Evolutionary conservation across 2,329 filamentous ascomycete genomes (phyloP), one percentile per base, ranked within the genome.

Genomic region (Cytospora schulzeri): DNA sequence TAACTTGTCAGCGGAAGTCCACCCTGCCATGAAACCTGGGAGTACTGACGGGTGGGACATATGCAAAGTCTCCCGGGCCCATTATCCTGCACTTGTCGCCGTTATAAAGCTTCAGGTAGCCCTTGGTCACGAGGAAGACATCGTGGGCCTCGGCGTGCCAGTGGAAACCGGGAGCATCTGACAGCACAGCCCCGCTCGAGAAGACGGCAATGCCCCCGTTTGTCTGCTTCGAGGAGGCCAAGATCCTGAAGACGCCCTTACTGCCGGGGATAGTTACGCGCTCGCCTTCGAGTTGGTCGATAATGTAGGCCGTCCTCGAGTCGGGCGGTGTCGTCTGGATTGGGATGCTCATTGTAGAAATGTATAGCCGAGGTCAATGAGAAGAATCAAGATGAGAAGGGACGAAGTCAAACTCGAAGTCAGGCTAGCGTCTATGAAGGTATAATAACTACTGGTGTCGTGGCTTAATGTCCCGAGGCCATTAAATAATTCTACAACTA

Each of bases 61-160:
- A 84, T 4, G 83, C 83, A 72, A 86, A 86, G 67, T 87, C 84
- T 0, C 84, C 84, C 0, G 83, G 79, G 0, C 77, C 78, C 75
- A 87, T 76, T 58, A 82, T 79, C 24, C 83, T 75, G 63, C 82
- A 84, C 68, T 83, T 77, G 55, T 85, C 82, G n/a, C 81, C 81
- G n/a, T 81, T 83, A 81, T 82, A 87, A 7, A 87, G 73, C 68
- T 85, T 86, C 67, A 86, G 69, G 62, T 72, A 80, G 0, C 84
- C 85, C 70, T 86, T 84, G 3, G 82, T 78, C 22, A 82, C 81
- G 3, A 86, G 73, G 68, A 86, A 87, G 4, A 86, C 79, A 70
- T 86, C 84, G 68, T 86, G 84, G 0, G 84, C 81, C 58, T 85
- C 78, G 35, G 78, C 77, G 68, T 87, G 85, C 68, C 79, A 85